phyloP scores from a whole-genome alignment of 2,329 filamentous ascomycete species.

The Xylariaceae sp. region DNA sequence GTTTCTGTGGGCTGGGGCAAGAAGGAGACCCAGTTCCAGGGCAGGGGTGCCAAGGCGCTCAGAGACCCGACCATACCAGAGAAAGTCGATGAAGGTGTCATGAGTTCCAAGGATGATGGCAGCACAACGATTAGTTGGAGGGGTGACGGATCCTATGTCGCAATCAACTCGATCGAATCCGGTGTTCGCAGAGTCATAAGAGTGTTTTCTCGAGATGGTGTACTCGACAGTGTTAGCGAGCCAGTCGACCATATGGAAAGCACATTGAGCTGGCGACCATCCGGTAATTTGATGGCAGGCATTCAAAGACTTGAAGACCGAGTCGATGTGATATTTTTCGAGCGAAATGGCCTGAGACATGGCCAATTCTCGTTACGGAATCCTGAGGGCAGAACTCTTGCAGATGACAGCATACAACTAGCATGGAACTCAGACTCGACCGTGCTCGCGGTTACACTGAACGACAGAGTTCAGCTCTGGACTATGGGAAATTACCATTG shows the following conservation, averaged over 20 bases:
- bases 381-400: conserved; percentile 51
- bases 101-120: conserved; percentile 71
- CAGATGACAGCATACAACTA: conserved; percentile 59
- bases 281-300: conserved; percentile 85
- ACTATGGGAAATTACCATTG: conserved; percentile 97
- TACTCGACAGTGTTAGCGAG: conserved; percentile 89
- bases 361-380: conserved; percentile 82
- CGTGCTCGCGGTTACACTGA: conserved; percentile 76
- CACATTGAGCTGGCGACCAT: conserved; percentile 84
- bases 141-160: conserved; percentile 87
- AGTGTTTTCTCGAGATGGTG: conserved; percentile 85
- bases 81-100: conserved; percentile 75
- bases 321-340: conserved; percentile 90
- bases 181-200: conserved; percentile 73
- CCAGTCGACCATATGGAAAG: conserved; percentile 89
- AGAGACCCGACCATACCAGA: conserved; percentile 94
- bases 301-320: conserved; percentile 67
- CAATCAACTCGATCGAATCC: conserved; percentile 74
- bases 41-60: conserved; percentile 78
- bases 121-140: conserved; percentile 80
- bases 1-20: conserved; percentile 98
- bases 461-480: conserved; percentile 82
- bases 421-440: conserved; percentile 92
- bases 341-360: conserved; percentile 94
- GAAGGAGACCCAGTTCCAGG: conserved; percentile 96